A percentile compares a stretch with the other conserved stretches of the same genome.
Evolutionary conservation across 768 basidiomycete species (phyloP).

Genomic region (Leccinum subtestaceum): DNA sequence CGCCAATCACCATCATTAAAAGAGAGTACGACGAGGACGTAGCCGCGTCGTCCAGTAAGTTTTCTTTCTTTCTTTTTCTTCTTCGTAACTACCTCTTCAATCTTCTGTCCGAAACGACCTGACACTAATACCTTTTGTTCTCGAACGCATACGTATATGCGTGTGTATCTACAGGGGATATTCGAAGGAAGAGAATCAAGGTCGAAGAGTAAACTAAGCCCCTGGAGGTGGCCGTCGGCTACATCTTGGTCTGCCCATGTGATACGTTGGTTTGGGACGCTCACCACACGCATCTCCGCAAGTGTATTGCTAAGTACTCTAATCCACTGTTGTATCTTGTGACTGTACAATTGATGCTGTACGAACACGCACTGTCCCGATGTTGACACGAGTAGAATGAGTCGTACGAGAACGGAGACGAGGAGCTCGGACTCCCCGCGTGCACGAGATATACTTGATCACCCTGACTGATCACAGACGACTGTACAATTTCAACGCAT

Average conservation of each 20-base stretch:
- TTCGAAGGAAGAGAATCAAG: conserved; percentile 17
- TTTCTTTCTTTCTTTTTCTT: not conserved
- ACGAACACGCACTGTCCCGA: no score
- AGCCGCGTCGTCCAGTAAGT: not conserved
- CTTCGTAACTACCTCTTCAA: not conserved
- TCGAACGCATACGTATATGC: not conserved
- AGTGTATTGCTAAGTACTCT: no score
- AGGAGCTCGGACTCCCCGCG: no score
- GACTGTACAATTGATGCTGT: not conserved
- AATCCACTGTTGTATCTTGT: not conserved
- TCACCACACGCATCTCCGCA: no score
- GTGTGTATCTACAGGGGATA: not conserved
- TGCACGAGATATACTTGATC: no score
- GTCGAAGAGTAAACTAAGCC: conserved; percentile 10
- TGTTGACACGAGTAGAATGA: no score
- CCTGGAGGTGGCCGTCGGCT: not conserved
- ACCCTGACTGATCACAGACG: no score
- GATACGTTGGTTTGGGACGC: no score
- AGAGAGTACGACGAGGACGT: conserved; percentile 15
- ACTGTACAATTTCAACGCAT: no score
- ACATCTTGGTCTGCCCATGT: not conserved
- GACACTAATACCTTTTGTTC: not conserved
- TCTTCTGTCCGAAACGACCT: no score
- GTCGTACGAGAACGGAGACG: no score
- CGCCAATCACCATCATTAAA: conserved; percentile 2